Conservation (phyloP, 2,329 filamentous ascomycete species). For the Leptographium radiaticola region DNA sequence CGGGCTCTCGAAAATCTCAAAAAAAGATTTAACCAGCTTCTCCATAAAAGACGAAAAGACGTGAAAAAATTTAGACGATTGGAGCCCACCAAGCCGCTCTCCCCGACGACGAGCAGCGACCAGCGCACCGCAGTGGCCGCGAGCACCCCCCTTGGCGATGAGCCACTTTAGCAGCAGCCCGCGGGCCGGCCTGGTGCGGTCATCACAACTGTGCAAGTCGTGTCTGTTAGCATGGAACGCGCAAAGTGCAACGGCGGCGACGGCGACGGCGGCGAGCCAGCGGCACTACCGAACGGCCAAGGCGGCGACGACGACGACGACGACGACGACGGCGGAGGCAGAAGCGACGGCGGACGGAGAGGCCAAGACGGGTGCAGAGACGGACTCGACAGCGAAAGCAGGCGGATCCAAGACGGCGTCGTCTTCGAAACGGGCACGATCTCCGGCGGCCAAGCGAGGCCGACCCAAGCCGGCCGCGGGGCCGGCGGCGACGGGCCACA, state of each 20-base stretch:
- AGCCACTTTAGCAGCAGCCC: conserved; percentile 18
- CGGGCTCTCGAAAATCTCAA: too few relatives aligned
- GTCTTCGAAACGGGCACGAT: not conserved
- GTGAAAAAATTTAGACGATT: too few relatives aligned
- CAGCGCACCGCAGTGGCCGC: too few relatives aligned
- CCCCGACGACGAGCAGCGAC: too few relatives aligned
- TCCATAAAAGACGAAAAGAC: too few relatives aligned
- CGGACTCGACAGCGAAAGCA: too few relatives aligned
- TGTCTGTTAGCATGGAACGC: conserved; percentile 8
- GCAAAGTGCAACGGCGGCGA: not conserved
- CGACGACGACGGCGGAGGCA: not conserved
- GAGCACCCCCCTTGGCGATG: conserved; percentile 13
- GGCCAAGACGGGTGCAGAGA: too few relatives aligned
- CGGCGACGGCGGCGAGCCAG: not conserved
- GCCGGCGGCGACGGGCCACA: not conserved
- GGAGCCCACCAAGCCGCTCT: too few relatives aligned
- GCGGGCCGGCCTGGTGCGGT: conserved; percentile 15
- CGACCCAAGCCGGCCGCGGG: not conserved
- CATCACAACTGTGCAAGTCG: conserved; percentile 17
- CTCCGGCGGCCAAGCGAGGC: not conserved
- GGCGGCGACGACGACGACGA: not conserved
- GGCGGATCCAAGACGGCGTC: not conserved
- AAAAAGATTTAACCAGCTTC: too few relatives aligned
- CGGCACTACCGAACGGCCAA: not conserved
- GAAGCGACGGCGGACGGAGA: too few relatives aligned